Percentiles rank a stretch among this genome's conserved stretches.
Evolutionary conservation across 2,329 filamentous ascomycete genomes (phyloP).

Genomic region (Onygenales sp.): DNA sequence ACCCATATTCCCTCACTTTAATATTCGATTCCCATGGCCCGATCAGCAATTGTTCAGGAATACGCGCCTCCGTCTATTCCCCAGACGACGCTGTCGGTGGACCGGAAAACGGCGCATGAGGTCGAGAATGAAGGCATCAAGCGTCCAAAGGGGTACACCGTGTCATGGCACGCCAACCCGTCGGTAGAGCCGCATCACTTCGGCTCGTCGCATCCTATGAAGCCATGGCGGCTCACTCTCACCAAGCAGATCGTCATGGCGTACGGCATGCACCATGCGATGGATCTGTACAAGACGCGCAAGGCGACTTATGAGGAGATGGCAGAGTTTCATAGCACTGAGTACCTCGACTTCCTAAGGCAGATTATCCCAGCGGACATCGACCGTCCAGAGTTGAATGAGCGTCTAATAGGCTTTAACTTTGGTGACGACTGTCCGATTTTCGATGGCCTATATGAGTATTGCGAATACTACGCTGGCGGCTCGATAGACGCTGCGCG

Average conservation of each 20-base stretch:
- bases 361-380: constrained; percentile 62
- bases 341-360: constrained; percentile 84
- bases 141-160: constrained; percentile 73
- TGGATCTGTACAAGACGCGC: constrained; percentile 85
- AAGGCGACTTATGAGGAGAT: constrained; percentile 82
- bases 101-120: constrained; percentile 43
- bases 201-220: constrained; percentile 95
- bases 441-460: constrained; percentile 91
- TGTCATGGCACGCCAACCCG: constrained; percentile 93
- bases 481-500: constrained; percentile 84
- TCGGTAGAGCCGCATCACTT: constrained; percentile 96
- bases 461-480: constrained; percentile 87
- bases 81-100: constrained; percentile 35
- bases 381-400: constrained; percentile 52
- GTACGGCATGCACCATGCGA: constrained; percentile 91
- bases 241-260: constrained; percentile 91
- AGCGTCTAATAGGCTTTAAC: constrained; percentile 60
- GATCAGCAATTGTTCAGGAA: constrained; percentile 40
- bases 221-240: constrained; percentile 91
- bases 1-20: background rate
- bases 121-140: constrained; percentile 59
- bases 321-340: constrained; percentile 71
- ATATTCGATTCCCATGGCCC: constrained; percentile 24
- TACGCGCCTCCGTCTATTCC: constrained; percentile 33
- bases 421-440: constrained; percentile 91